Conservation (phyloP, 345 rosid genomes). For the Euphorbia tirucalli region DNA sequence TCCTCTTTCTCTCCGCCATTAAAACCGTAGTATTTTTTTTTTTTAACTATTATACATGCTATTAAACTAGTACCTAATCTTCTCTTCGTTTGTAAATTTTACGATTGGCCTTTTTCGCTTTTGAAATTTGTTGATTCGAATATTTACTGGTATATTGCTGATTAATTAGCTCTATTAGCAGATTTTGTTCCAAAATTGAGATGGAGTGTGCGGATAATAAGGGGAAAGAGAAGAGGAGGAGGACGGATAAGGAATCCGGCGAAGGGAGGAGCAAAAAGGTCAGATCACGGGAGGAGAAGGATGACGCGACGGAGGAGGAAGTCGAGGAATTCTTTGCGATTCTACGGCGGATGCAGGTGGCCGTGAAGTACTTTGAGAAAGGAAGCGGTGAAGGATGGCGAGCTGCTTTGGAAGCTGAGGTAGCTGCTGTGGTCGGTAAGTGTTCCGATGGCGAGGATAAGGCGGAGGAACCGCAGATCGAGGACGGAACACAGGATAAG, state of each 20-base stretch:
- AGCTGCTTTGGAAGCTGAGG: constrained; percentile 24
- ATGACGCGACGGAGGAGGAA: constrained; percentile 22
- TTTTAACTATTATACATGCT: too few relatives aligned
- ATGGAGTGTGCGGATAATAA: not conserved
- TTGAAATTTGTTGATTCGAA: not conserved
- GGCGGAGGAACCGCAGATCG: not conserved
- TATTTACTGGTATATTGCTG: too few relatives aligned
- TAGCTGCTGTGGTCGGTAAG: not conserved
- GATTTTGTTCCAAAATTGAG: too few relatives aligned
- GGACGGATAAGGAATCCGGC: not conserved
- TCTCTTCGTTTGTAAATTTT: not conserved
- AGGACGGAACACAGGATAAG: not conserved
- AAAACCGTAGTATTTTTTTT: not conserved
- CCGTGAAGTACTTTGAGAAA: constrained; percentile 19
- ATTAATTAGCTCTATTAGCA: not conserved
- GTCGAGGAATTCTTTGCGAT: constrained; percentile 31
- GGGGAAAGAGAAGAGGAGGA: constrained; percentile 17
- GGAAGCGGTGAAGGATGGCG: constrained; percentile 16
- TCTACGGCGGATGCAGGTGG: constrained; percentile 23
- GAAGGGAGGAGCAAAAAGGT: constrained; percentile 1
- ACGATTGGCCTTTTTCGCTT: too few relatives aligned
- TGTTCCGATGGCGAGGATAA: not conserved
- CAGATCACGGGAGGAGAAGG: not conserved
- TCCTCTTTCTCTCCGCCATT: not conserved
- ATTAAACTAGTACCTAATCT: not conserved